Percentiles rank a stretch among this genome's conserved stretches.
These are phyloP conservation scores for Henckelia pumila DNA, from an alignment of 257 asterid genomes.

Conservation along the genomic window DNA sequence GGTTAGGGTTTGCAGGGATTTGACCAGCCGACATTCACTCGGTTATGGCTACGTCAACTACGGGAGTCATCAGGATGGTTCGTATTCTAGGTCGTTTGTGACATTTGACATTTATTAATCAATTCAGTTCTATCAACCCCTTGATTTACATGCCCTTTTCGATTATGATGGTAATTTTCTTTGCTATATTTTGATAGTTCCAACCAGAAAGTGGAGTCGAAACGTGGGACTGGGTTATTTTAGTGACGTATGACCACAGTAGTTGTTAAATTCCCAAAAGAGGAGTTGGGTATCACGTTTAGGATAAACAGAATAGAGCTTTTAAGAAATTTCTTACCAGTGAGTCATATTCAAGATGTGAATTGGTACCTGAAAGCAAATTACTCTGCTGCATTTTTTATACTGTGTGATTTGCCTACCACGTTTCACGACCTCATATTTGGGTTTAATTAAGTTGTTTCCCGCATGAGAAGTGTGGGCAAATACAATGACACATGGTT, in stretches of 20 bases:
- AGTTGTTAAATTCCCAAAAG: background rate
- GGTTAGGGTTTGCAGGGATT: constrained; percentile 60
- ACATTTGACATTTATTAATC: background rate
- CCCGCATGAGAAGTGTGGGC: background rate
- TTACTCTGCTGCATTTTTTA: too few relatives aligned
- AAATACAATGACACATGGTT: background rate
- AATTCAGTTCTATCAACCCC: background rate
- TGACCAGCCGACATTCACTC: constrained; percentile 40
- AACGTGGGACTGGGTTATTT: background rate
- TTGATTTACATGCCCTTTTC: background rate
- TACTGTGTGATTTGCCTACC: background rate
- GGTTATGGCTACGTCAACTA: constrained; percentile 69
- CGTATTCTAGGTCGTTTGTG: background rate
- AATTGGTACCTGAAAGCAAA: background rate
- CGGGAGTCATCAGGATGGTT: constrained; percentile 48
- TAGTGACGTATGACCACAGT: background rate
- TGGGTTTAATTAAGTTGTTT: background rate
- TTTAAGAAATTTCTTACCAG: background rate
- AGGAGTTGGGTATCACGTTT: background rate
- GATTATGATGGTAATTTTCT: too few relatives aligned
- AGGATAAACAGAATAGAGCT: background rate
- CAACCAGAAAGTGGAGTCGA: background rate
- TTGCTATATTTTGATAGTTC: background rate
- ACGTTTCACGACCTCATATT: background rate
- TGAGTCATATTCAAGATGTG: background rate